Conservation (phyloP, 2,329 filamentous ascomycete genomes). For the Xylariaceae sp. region DNA sequence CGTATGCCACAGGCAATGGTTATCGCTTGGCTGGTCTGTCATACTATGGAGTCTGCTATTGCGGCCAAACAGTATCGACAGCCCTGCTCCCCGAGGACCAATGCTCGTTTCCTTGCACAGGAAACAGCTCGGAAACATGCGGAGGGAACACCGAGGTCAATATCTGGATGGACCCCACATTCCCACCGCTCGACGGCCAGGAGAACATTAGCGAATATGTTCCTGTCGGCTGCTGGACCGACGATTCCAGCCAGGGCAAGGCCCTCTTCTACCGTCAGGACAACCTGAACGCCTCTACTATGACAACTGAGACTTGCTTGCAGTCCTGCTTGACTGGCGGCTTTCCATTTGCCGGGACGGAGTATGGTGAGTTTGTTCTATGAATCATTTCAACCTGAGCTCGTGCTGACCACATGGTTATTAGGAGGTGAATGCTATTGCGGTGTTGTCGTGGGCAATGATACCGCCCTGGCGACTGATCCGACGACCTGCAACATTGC, state of each 20-base stretch:
- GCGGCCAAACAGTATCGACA: slow-evolving; percentile 57
- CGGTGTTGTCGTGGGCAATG: slow-evolving; percentile 58
- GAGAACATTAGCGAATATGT: slow-evolving; percentile 58
- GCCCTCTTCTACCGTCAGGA: slow-evolving; percentile 53
- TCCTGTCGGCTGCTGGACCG: slow-evolving; percentile 67
- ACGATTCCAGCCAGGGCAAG: slow-evolving; percentile 48
- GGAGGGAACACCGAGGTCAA: slow-evolving; percentile 36
- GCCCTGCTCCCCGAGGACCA: slow-evolving; percentile 57
- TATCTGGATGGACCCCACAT: slow-evolving; percentile 51
- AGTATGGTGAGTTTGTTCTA: slow-evolving; percentile 47
- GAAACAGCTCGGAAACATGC: slow-evolving; percentile 48
- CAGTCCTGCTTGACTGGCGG: slow-evolving; percentile 49
- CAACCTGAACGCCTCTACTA: slow-evolving; percentile 41
- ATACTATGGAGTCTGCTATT: slow-evolving; percentile 60
- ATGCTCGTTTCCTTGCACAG: slow-evolving; percentile 62
- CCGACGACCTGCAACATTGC: slow-evolving; percentile 53
- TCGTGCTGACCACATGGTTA: neutral
- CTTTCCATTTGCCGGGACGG: slow-evolving; percentile 55
- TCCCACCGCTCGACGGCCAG: slow-evolving; percentile 46
- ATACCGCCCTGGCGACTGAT: slow-evolving; percentile 44
- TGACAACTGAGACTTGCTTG: slow-evolving; percentile 53
- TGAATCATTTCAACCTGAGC: neutral
- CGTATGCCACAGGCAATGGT: slow-evolving; percentile 48
- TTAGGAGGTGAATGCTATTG: slow-evolving; percentile 53
- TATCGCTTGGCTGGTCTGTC: slow-evolving; percentile 58